phyloP scores from a whole-genome alignment of 2,329 filamentous ascomycete species.

The Pseudogymnoascus sp. region DNA sequence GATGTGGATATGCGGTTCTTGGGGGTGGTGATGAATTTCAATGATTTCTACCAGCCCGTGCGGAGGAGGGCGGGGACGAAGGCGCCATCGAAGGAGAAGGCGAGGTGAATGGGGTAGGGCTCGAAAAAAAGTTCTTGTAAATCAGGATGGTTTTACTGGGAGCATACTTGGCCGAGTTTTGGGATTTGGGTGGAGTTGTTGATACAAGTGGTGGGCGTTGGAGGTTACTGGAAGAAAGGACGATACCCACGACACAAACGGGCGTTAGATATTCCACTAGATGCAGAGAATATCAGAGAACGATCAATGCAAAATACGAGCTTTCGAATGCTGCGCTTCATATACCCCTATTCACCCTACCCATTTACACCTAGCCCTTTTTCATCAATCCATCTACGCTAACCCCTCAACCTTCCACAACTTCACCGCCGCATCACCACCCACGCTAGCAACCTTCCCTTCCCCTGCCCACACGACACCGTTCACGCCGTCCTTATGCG shows the following conservation, averaged over 20 bases:
- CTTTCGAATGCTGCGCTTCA: not conserved
- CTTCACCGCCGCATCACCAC: constrained; percentile 86
- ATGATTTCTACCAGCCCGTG: constrained; percentile 83
- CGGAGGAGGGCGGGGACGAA: constrained; percentile 38
- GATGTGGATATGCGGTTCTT: constrained; percentile 94
- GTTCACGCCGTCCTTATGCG: constrained; percentile 92
- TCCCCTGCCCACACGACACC: constrained; percentile 73
- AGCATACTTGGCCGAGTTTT: constrained; percentile 3
- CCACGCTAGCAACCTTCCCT: constrained; percentile 61
- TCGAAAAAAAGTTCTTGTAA: not conserved
- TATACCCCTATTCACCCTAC: not conserved
- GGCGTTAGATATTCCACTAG: constrained; percentile 3
- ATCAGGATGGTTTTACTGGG: not conserved
- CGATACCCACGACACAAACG: constrained; percentile 1
- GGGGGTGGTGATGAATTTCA: constrained; percentile 98
- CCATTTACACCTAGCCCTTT: not conserved
- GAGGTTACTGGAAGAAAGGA: not conserved
- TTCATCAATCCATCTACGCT: not conserved
- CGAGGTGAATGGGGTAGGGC: not conserved
- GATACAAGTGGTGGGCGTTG: not conserved
- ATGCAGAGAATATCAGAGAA: not conserved
- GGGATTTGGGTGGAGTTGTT: not conserved
- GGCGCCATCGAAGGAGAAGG: not conserved
- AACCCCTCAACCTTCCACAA: constrained; percentile 56
- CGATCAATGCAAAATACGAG: not conserved